Conservation (phyloP, 805 yeast species). For the Clavispora asparagi region DNA sequence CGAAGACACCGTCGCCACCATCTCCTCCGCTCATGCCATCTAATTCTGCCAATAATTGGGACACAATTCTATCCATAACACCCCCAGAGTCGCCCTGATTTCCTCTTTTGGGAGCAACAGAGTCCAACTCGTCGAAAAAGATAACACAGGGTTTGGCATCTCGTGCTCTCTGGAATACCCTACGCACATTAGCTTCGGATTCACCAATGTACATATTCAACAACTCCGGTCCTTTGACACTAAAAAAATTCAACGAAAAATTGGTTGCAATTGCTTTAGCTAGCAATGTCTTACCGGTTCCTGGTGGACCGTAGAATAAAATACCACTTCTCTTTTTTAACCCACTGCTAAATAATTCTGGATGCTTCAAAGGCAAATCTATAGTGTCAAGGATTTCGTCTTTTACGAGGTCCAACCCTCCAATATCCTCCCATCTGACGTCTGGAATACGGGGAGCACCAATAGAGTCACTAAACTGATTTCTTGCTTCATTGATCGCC, state of each 20-base stretch:
- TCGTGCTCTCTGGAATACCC: conserved; percentile 89
- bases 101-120: conserved; percentile 98
- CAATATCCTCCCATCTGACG: conserved; percentile 96
- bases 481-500: conserved; percentile 77
- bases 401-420: conserved; percentile 87
- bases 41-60: conserved; percentile 88
- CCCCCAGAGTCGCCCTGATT: conserved; percentile 99
- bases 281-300: conserved; percentile 92
- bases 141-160: conserved; percentile 98
- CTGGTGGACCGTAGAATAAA: conserved; percentile 96
- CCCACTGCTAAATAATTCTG: conserved; percentile 82
- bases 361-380: conserved; percentile 91
- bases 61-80: conserved; percentile 97
- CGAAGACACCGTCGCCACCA: conserved; percentile 78
- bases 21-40: conserved; percentile 87
- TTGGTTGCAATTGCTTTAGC: conserved; percentile 98
- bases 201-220: conserved; percentile 98
- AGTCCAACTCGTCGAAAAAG: conserved; percentile 94
- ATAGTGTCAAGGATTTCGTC: conserved; percentile 92
- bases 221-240: conserved; percentile 96
- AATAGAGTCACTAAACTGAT: conserved; percentile 85
- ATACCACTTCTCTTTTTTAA: conserved; percentile 93
- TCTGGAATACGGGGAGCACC: conserved; percentile 96
- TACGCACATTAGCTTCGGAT: conserved; percentile 93
- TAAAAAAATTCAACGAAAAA: conserved; percentile 88